Conservation (phyloP, 2,329 filamentous ascomycete genomes). For the Akanthomyces uredinophilus region DNA sequence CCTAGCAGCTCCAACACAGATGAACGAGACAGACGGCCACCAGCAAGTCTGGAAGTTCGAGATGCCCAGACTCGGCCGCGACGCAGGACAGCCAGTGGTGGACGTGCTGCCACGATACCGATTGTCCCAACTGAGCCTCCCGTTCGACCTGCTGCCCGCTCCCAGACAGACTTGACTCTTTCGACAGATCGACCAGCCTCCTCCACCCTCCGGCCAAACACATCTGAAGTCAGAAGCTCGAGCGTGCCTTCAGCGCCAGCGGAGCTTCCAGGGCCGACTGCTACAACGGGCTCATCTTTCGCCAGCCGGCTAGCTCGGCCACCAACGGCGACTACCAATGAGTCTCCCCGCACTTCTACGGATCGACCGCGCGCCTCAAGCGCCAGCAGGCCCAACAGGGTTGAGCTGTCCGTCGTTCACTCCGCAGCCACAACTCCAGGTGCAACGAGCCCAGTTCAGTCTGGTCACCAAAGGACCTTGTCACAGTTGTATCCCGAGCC, state of each 20-base stretch:
- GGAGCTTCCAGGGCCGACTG: conserved; percentile 14
- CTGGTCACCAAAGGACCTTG: conserved; percentile 36
- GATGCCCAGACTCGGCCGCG: conserved; percentile 31
- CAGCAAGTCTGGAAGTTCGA: conserved; percentile 28
- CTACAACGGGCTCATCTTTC: conserved; percentile 7
- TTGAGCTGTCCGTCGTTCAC: conserved; percentile 36
- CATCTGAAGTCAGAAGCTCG: conserved; percentile 39
- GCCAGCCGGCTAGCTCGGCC: conserved; percentile 11
- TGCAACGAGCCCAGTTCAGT: conserved; percentile 25
- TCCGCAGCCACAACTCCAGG: conserved; percentile 29
- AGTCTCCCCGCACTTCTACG: conserved; percentile 4
- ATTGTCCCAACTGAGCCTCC: conserved; percentile 37
- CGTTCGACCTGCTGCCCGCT: conserved; percentile 50
- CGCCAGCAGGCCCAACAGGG: conserved; percentile 26
- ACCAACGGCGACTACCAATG: neutral
- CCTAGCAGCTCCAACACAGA: conserved; percentile 39
- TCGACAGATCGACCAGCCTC: conserved; percentile 37
- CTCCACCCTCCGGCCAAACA: conserved; percentile 32
- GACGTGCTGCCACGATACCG: conserved; percentile 51
- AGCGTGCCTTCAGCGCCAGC: conserved; percentile 27
- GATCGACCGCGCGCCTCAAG: conserved; percentile 17
- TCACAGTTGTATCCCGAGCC: conserved; percentile 62
- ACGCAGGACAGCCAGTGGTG: conserved; percentile 48
- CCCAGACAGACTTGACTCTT: conserved; percentile 58
- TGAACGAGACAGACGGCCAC: conserved; percentile 48